Evolutionary conservation across 2,329 filamentous ascomycete species (phyloP).

Genomic region (Ophiostoma triangulosporum): DNA sequence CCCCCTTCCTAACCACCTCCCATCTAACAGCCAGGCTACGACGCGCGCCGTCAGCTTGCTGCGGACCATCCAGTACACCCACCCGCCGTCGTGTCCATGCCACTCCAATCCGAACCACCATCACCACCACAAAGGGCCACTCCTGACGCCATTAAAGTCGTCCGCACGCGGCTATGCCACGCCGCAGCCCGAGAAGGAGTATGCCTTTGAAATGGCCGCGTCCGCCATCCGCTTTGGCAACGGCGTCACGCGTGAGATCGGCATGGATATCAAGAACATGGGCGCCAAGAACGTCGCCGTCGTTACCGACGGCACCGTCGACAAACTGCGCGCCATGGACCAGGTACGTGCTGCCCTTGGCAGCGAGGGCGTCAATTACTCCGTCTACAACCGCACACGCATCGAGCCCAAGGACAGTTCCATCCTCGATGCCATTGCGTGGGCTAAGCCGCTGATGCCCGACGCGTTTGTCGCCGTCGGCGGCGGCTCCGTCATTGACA

Average conservation of each 20-base stretch:
- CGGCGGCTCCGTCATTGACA: slow-evolving; percentile 91
- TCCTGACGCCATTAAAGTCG: slow-evolving; percentile 37
- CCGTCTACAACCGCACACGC: slow-evolving; percentile 66
- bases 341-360: slow-evolving; percentile 72
- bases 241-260: slow-evolving; percentile 86
- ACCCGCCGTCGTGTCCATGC: slow-evolving; percentile 80
- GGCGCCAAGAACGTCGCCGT: slow-evolving; percentile 77
- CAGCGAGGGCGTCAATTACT: slow-evolving; percentile 64
- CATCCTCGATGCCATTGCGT: slow-evolving; percentile 78
- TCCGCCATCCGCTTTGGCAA: slow-evolving; percentile 89
- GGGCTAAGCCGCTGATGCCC: slow-evolving; percentile 62
- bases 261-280: slow-evolving; percentile 94
- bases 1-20: no score
- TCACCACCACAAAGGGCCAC: slow-evolving; percentile 38
- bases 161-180: slow-evolving; percentile 51
- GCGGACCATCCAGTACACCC: slow-evolving; percentile 80
- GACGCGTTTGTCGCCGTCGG: slow-evolving; percentile 91
- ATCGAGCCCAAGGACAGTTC: slow-evolving; percentile 93
- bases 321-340: slow-evolving; percentile 75
- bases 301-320: slow-evolving; percentile 76
- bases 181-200: slow-evolving; percentile 74
- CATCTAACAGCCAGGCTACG: slow-evolving; percentile 33
- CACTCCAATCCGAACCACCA: slow-evolving; percentile 80
- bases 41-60: slow-evolving; percentile 59
- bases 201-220: slow-evolving; percentile 97